These are phyloP conservation scores for Candida gorgasii DNA, from an alignment of 805 yeast species.

Conservation along the genomic window DNA sequence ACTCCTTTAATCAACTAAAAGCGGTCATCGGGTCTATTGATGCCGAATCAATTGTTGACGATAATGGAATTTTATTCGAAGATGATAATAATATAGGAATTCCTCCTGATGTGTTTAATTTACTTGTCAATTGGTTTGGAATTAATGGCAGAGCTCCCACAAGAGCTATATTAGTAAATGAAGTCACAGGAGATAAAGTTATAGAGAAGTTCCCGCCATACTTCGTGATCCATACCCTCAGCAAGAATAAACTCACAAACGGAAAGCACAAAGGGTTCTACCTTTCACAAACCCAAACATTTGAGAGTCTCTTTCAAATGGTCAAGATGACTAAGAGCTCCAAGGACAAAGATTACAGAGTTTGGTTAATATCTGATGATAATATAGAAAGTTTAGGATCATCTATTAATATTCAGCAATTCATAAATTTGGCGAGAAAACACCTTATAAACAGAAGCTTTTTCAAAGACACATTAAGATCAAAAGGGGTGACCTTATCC, in stretches of 20 bases:
- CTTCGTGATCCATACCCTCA: slow-evolving; percentile 35
- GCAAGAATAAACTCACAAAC: slow-evolving; percentile 18
- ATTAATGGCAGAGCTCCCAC: slow-evolving; percentile 37
- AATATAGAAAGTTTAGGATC: slow-evolving; percentile 23
- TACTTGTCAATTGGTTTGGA: slow-evolving; percentile 57
- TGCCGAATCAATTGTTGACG: slow-evolving; percentile 45
- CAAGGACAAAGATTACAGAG: slow-evolving; percentile 24
- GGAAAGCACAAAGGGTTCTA: slow-evolving; percentile 17
- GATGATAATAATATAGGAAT: slow-evolving; percentile 26
- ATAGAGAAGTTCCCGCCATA: slow-evolving; percentile 39
- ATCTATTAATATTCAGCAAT: slow-evolving; percentile 24
- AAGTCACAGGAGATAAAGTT: slow-evolving; percentile 26
- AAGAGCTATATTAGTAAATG: slow-evolving; percentile 28
- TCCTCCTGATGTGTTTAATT: slow-evolving; percentile 45
- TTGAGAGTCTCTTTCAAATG: slow-evolving; percentile 31
- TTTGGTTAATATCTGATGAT: slow-evolving; percentile 38
- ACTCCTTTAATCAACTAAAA: slow-evolving; percentile 27
- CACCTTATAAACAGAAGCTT: slow-evolving; percentile 27
- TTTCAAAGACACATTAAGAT: slow-evolving; percentile 24
- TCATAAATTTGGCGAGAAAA: slow-evolving; percentile 29
- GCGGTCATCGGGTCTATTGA: slow-evolving; percentile 48
- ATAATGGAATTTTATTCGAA: slow-evolving; percentile 43
- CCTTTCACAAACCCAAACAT: slow-evolving; percentile 36
- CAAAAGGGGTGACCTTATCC: slow-evolving; percentile 29
- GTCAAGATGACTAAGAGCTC: slow-evolving; percentile 23